phyloP scores from a whole-genome alignment of 768 basidiomycete species.

The Serendipita sp. region DNA sequence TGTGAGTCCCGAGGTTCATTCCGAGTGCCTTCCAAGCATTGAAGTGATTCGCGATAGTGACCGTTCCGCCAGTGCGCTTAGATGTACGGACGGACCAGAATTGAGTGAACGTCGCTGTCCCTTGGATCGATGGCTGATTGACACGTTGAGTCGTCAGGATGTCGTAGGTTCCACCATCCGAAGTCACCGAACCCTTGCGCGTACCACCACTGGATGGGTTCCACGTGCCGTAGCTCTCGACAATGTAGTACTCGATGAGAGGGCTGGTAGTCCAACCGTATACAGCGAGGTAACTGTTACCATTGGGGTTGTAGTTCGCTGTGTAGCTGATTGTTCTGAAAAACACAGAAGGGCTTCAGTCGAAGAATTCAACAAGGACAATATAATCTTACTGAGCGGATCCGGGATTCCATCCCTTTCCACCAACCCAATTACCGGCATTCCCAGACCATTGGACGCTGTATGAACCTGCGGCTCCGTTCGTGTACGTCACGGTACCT shows the following conservation, averaged over 20 bases:
- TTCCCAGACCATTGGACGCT: constrained; percentile 19
- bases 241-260: constrained; percentile 33
- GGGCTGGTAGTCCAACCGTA: constrained; percentile 33
- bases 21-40: too few relatives aligned
- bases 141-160: constrained; percentile 24
- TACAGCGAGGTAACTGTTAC: constrained; percentile 29
- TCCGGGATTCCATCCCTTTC: constrained; percentile 26
- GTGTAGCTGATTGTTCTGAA: constrained; percentile 24
- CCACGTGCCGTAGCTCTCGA: constrained; percentile 26
- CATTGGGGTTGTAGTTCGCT: constrained; percentile 23
- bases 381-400: constrained; percentile 13
- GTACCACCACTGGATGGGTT: constrained; percentile 23
- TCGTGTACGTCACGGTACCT: constrained; percentile 20
- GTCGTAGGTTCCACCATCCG: constrained; percentile 28
- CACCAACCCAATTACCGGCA: constrained; percentile 23
- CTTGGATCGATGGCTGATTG: constrained; percentile 28
- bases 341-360: background rate
- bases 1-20: too few relatives aligned
- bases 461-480: constrained; percentile 19
- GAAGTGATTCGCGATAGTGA: too few relatives aligned
- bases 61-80: too few relatives aligned
- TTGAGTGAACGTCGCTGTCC: constrained; percentile 30
- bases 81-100: constrained; percentile 28
- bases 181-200: constrained; percentile 24
- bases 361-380: background rate